Base-by-base conservation (phyloP, 768 basidiomycete genomes). In the Scleroderma bovista region DNA sequence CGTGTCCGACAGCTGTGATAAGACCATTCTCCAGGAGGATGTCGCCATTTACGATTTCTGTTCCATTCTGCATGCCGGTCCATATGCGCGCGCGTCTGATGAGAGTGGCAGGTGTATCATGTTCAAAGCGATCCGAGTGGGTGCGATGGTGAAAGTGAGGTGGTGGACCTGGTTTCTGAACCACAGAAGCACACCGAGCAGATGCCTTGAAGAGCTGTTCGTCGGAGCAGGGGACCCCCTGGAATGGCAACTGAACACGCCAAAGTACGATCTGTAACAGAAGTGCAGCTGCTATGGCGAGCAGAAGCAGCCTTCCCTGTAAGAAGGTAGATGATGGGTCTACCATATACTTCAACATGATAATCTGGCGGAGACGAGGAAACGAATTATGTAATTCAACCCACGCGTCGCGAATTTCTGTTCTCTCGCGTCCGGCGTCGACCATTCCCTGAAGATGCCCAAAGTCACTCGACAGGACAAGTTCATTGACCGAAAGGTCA, bases 51-150 rank as follows among this genome's bases (percentile, higher is more conserved):
- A 84, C 54, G 8, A 83, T 60, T 54, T 86, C 77, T 6, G 66
- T 68, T 1, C 87, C 88, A 29, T 76, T 69, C 10, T 73, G 56
- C 8, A 69, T 65, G 0, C 88, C 90, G 3, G 88, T 89, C 90
- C 90, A 93, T 24, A 92, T 76, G 6, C 77, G 81, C 10, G 82
- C 87, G 60, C 92, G 88, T 51, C 69, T 74, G 29, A 93, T 72
- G 23, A 83, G 68, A 1, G 75, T 71, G 1, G 81, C 62, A 3
- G 59, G 59, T 1, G 87, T 84, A 0, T 80, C 84, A 0, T 61
- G 61, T 7, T 72, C 78, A 52, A 72, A 78, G 24, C 84, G 72
- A 57, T 86, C 83, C 15, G 81, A 83, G 29, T 64, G 63, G 8
- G 69, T 66, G 11, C 86, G 78, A 10, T 57, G 47, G 56, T 71